Evolutionary conservation across 352 stramenopile genomes (phyloP), one percentile per base, ranked within the genome.

Genomic region (Phytophthora sp.): DNA sequence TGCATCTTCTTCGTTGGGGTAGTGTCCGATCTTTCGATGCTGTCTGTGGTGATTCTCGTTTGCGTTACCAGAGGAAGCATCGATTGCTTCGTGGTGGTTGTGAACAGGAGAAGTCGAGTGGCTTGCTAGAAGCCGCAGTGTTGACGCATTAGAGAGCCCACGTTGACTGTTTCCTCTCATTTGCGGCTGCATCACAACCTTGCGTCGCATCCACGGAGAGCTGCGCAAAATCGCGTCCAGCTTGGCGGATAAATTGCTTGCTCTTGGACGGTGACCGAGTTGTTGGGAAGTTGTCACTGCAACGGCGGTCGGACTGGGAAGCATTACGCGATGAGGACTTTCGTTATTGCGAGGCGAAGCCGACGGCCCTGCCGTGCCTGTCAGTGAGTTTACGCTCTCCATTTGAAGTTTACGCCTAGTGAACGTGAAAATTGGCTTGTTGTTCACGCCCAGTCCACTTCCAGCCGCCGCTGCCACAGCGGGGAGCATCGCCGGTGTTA

Each of bases 141-240:
- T 38, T 30, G 59, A 57, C 8, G 37, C 7, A 56, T 54, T 69
- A 3, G 54, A 44, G 11, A 68, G 49, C 4, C 45, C 50, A 24
- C 64, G 57, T 39, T 73, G 39, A 15, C 54, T 62, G 10, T 50
- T 53, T 5, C 20, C 18, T 4, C 34, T 62, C 18, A 58, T 75
- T 4, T 88, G 77, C n/a, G 77, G 66, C 15, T 66, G 52, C 10
- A 88, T n/a, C 21, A 89, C 60, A 8, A 89, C 82, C 23, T 82
- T 85, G 26, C 82, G 78, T 5, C 82, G 76, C 64, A 77, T 76
- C 69, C 72, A 85, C 39, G 66, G 60, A n/a, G 82, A 85, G 5
- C 64, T 78, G 32, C 82, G 82, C 26, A 83, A 54, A 43, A 91
- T 71, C 10, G 74, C 66, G 39, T 91, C 82, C 3, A 91, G 73